These are phyloP conservation scores for Curvularia sp. DNA, from an alignment of 2,329 filamentous ascomycete species.

Conservation along the genomic window DNA sequence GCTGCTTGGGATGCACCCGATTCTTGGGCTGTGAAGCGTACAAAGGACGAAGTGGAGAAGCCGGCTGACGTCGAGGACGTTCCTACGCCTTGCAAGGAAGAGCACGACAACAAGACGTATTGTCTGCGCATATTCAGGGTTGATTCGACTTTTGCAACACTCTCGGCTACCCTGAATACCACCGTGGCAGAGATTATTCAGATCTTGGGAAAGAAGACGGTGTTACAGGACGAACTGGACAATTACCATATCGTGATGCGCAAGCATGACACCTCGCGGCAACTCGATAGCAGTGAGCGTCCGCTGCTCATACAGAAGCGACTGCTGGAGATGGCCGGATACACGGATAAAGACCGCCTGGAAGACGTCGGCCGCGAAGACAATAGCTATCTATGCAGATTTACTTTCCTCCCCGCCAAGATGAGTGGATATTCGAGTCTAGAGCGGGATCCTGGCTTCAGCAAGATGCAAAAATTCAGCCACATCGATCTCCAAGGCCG, in stretches of 20 bases:
- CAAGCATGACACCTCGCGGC: constrained; percentile 86
- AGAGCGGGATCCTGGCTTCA: constrained; percentile 78
- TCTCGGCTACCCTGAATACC: constrained; percentile 83
- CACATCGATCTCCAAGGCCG: constrained; percentile 90
- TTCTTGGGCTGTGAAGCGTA: constrained; percentile 89
- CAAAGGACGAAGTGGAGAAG: constrained; percentile 67
- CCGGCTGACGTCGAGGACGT: constrained; percentile 71
- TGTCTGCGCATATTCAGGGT: constrained; percentile 95
- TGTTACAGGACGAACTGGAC: constrained; percentile 84
- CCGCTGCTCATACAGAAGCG: constrained; percentile 91
- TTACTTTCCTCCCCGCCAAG: constrained; percentile 90
- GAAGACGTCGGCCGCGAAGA: constrained; percentile 96
- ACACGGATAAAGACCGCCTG: constrained; percentile 82
- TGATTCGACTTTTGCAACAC: constrained; percentile 91
- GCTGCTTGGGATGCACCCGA: constrained; percentile 92
- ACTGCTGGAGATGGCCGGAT: constrained; percentile 89
- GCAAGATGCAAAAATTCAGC: constrained; percentile 86
- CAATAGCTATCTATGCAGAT: constrained; percentile 95
- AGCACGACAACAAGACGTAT: constrained; percentile 78
- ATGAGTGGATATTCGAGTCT: constrained; percentile 78
- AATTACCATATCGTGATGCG: constrained; percentile 96
- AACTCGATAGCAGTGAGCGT: constrained; percentile 78
- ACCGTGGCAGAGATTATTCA: constrained; percentile 85
- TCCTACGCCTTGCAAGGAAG: constrained; percentile 69
- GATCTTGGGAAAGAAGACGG: constrained; percentile 94